These are phyloP conservation scores for Thielaviopsis punctulata DNA, from an alignment of 2,329 filamentous ascomycete genomes.

Conservation along the genomic window DNA sequence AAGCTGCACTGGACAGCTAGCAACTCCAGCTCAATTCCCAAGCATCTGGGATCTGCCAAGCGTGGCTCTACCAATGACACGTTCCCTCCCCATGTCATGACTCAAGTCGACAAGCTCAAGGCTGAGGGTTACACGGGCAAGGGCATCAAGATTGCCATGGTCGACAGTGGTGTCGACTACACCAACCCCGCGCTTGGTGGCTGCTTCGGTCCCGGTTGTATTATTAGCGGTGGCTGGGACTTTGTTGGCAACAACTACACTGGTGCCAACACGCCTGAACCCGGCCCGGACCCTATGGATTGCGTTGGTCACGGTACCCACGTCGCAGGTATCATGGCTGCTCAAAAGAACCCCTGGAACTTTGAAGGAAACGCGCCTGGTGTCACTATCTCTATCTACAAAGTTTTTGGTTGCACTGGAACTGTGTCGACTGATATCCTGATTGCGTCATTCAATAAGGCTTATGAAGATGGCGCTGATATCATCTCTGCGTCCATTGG, in stretches of 20 bases:
- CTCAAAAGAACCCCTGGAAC: constrained; percentile 21
- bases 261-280: constrained; percentile 17
- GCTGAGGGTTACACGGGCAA: constrained; percentile 27
- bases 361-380: constrained; percentile 26
- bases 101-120: constrained; percentile 24
- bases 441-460: constrained; percentile 25
- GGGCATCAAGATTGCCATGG: constrained; percentile 26
- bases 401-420: constrained; percentile 22
- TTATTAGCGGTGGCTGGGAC: constrained; percentile 30
- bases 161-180: constrained; percentile 30
- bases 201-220: constrained; percentile 31
- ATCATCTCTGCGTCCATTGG: constrained; percentile 19
- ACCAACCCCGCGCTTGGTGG: constrained; percentile 33
- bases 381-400: constrained; percentile 24
- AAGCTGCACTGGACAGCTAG: neutral
- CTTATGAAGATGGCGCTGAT: constrained; percentile 24
- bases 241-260: constrained; percentile 25
- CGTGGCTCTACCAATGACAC: neutral
- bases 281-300: constrained; percentile 25
- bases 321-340: constrained; percentile 29
- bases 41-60: neutral
- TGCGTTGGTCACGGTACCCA: constrained; percentile 27
- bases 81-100: neutral
- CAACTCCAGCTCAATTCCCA: neutral
- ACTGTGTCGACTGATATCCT: constrained; percentile 23